Conservation (phyloP, 805 yeast species). For the Lipomyces yamadae region DNA sequence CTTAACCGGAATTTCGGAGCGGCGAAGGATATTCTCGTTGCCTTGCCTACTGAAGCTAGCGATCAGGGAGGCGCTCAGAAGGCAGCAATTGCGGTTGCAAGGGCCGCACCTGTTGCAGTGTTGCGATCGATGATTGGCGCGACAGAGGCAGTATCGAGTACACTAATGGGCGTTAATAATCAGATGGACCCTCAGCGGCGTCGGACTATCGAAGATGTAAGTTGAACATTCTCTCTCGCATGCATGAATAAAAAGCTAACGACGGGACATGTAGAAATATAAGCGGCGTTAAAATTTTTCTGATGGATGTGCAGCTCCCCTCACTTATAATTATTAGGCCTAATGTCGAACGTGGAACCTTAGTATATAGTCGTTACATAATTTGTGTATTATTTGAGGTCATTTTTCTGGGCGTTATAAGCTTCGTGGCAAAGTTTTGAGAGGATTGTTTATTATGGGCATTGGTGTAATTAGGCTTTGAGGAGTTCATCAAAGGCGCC, state of each 20-base stretch:
- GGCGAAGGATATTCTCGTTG: constrained; percentile 66
- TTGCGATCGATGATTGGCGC: constrained; percentile 90
- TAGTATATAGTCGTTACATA: background rate
- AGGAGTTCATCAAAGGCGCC: background rate
- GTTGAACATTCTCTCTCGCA: constrained; percentile 2
- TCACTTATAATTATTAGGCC: constrained; percentile 1
- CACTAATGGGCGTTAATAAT: constrained; percentile 82
- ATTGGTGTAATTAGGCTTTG: background rate
- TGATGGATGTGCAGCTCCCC: background rate
- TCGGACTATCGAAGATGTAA: constrained; percentile 58
- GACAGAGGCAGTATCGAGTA: constrained; percentile 82
- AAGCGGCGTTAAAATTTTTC: constrained; percentile 9
- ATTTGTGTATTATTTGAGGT: background rate
- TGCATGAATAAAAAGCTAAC: background rate
- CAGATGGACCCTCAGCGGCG: constrained; percentile 71
- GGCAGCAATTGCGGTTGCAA: constrained; percentile 69
- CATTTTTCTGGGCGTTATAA: background rate
- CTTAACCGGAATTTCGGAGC: constrained; percentile 68
- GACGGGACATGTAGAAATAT: constrained; percentile 11
- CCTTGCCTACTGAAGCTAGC: constrained; percentile 64
- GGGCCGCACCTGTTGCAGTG: constrained; percentile 78
- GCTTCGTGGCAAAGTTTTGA: background rate
- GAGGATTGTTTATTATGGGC: background rate
- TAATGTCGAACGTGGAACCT: background rate
- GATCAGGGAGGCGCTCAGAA: constrained; percentile 69